These are phyloP conservation scores for Fusarium marasasianum DNA, from an alignment of 2,329 filamentous ascomycete species.

Conservation along the genomic window DNA sequence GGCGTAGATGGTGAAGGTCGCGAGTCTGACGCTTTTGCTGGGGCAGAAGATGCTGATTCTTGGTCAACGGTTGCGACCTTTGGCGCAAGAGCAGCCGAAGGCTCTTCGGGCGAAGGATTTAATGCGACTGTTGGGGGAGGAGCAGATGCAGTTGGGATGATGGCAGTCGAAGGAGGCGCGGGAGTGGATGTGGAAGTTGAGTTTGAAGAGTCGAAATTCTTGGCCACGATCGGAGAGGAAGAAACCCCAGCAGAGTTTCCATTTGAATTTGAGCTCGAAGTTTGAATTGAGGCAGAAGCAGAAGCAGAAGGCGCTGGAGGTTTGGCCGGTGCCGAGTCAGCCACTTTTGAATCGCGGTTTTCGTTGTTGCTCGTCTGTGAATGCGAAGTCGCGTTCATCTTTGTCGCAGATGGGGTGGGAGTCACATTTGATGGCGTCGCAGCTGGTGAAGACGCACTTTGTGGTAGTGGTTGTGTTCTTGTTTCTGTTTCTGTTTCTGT, in stretches of 20 bases:
- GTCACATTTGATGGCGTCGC: constrained; percentile 17
- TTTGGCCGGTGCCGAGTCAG: constrained; percentile 7
- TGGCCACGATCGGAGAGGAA: not conserved
- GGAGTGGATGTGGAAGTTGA: constrained; percentile 23
- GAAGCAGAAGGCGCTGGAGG: not conserved
- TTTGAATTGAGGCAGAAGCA: constrained; percentile 5
- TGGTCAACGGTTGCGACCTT: constrained; percentile 2
- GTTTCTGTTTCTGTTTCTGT: constrained; percentile 10
- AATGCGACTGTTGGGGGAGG: constrained; percentile 3
- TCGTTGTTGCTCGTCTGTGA: constrained; percentile 23
- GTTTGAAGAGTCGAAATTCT: constrained; percentile 7
- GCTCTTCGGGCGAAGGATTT: constrained; percentile 6
- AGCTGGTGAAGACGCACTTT: constrained; percentile 7
- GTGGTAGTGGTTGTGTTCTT: not conserved
- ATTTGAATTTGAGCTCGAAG: constrained; percentile 2
- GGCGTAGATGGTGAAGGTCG: constrained; percentile 37
- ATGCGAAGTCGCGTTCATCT: constrained; percentile 19
- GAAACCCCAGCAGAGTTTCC: constrained; percentile 1
- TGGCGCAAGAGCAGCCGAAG: constrained; percentile 4
- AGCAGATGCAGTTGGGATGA: constrained; percentile 1
- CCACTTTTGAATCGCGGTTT: constrained; percentile 22
- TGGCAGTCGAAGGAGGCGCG: constrained; percentile 9
- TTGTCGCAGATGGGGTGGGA: constrained; percentile 16
- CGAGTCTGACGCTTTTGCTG: constrained; percentile 2
- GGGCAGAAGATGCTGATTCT: constrained; percentile 11